Conservation (phyloP, 2,329 filamentous ascomycete species). For the Aspergillus costaricaensis region DNA sequence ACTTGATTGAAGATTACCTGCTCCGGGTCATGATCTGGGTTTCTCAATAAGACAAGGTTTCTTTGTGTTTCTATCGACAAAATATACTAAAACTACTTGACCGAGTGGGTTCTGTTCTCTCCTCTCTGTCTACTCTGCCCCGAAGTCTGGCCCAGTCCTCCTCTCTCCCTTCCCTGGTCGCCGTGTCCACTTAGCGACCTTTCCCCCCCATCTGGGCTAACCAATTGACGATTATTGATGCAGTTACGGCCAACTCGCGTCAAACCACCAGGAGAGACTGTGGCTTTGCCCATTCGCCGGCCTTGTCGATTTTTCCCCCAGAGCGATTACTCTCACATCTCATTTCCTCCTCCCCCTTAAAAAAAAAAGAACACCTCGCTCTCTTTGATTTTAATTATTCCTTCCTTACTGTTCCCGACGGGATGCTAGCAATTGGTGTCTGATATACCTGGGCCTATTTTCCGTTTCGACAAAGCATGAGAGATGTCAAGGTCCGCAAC, state of each 20-base stretch:
- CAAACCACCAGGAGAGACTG: conserved; percentile 24
- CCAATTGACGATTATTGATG: conserved; percentile 16
- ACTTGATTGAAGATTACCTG: background rate
- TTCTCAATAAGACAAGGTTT: background rate
- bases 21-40: background rate
- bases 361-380: background rate
- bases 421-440: conserved; percentile 29
- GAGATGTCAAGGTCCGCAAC: conserved; percentile 65
- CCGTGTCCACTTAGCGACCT: conserved; percentile 7
- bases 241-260: conserved; percentile 35
- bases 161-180: conserved; percentile 8
- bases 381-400: background rate
- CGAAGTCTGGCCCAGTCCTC: conserved; percentile 6
- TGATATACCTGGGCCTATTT: conserved; percentile 19
- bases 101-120: background rate
- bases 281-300: conserved; percentile 19
- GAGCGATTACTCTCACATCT: background rate
- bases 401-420: conserved; percentile 18
- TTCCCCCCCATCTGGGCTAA: background rate
- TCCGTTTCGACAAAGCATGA: conserved; percentile 42
- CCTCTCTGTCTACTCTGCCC: background rate
- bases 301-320: conserved; percentile 5
- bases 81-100: background rate
- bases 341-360: background rate
- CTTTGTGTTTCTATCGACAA: background rate